A percentile compares a stretch with the other conserved stretches of the same genome.
phyloP scores from a whole-genome alignment of 2,329 filamentous ascomycete genomes.

The Aspergillaceae sp. region DNA sequence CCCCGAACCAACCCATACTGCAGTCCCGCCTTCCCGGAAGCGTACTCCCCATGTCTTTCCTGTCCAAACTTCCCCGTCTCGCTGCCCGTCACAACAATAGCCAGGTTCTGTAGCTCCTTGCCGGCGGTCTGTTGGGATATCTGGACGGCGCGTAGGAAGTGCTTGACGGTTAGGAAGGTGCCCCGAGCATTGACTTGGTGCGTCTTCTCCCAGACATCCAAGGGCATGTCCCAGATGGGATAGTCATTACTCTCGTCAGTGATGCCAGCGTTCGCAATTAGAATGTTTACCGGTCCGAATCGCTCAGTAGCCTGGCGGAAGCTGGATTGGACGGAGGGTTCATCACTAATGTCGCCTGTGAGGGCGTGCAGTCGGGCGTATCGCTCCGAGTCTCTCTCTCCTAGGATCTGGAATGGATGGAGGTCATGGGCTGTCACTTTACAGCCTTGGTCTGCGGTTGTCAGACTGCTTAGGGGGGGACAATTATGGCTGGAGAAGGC shows the following conservation, averaged over 20 bases:
- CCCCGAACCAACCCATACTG: slow-evolving; percentile 46
- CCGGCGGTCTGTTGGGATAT: slow-evolving; percentile 30
- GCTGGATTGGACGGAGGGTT: slow-evolving; percentile 36
- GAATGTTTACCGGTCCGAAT: slow-evolving; percentile 45
- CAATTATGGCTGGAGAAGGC: no score
- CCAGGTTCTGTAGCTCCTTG: slow-evolving; percentile 40
- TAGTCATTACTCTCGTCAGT: slow-evolving; percentile 42
- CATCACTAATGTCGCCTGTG: slow-evolving; percentile 42
- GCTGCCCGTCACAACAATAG: slow-evolving; percentile 47
- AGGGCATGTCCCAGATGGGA: slow-evolving; percentile 46
- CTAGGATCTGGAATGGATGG: slow-evolving; percentile 24
- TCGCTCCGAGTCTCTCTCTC: slow-evolving; percentile 12
- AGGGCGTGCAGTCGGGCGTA: slow-evolving; percentile 34
- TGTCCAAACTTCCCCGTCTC: slow-evolving; percentile 46
- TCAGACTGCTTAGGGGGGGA: background rate
- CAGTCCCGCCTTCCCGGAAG: slow-evolving; percentile 43
- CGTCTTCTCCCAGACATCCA: slow-evolving; percentile 45
- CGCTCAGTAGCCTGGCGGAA: slow-evolving; percentile 35
- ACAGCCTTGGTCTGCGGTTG: slow-evolving; percentile 41
- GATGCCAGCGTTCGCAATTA: slow-evolving; percentile 47
- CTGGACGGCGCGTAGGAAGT: slow-evolving; percentile 42
- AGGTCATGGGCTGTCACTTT: slow-evolving; percentile 48
- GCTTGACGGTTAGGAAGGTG: slow-evolving; percentile 49
- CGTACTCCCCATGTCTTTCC: slow-evolving; percentile 44
- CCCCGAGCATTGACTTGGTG: slow-evolving; percentile 45